Evolutionary conservation across 805 yeast genomes (phyloP), one percentile per base, ranked within the genome.

Genomic region (Osmozyma mogii): DNA sequence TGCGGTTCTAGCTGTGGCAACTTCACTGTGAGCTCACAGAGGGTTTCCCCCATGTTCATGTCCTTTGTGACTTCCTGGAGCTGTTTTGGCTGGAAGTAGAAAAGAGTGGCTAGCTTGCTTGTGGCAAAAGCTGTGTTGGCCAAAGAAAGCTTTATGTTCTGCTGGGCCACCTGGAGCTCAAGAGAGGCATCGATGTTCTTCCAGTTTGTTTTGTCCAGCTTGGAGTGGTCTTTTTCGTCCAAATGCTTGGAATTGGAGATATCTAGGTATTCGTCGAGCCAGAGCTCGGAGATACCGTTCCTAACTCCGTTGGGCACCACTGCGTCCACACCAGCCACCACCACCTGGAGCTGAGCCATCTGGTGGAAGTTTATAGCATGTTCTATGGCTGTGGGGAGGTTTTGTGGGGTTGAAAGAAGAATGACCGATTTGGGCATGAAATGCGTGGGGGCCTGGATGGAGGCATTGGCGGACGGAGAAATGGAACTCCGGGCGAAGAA

Each of bases 91-190:
- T 53, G 54, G 24, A 61, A 44, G 39, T 54, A 57, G 37, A 54
- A 64, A 26, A 63, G 36, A 2, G 69, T 62, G 22, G 52, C 50
- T 24, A 54, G 37, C 27, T 52, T 45, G 11, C 50, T 50, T 6
- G 63, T 61, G 9, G 54, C 38, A 41, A 64, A 64, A 2, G 58
- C 49, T 3, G 67, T 58, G 39, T 63, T 64, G n/a, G 68, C 64
- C 31, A 62, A 44, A 3, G 45, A 36, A 6, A 62, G 9, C 18
- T 44, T 48, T 1, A 59, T 35, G 10, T 16, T 25, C 7, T 28
- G 23, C 2, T 23, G 29, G 12, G 35, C 40, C 5, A 59, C 27
- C 4, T 29, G 25, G 10, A 63, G 22, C 6, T 26, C 25, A 21
- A 62, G 38, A 2, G 38, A 38, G 17, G 61, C 45, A 4, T 44